Base-by-base conservation (phyloP, 192 early-diverging fungal species). In the Coemansia erecta region DNA sequence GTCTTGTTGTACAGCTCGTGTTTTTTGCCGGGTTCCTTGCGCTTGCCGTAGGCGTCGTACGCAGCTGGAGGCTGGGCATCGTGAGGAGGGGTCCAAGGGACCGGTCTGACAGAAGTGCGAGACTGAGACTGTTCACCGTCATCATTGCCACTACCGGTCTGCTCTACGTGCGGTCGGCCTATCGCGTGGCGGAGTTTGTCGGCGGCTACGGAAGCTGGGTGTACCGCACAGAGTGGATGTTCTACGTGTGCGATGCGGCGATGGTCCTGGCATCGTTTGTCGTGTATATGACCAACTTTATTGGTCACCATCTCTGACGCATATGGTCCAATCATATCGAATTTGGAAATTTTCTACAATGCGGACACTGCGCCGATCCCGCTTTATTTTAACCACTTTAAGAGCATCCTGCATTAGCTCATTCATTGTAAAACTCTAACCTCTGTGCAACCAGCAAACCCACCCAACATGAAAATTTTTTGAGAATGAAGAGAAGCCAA, bases 281-380 rank as follows among this genome's bases (percentile, higher is more conserved):
- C 15, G 8, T 70, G 18, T 80, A 71, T 41, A 63, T 75, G 60
- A 46, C 49, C 49, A 60, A 49, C 15, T 71, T 71, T 57, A 65
- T 71, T 21, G 69, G 69, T 5, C 41, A 71, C 18, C 63, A 65
- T 46, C 60, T 71, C 42, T 31, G 7, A 31, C 7, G 2, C 28
- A 31, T 31, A 31, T 31, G 28, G 28, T 31, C 28, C 28, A 44
- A 44, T 18, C 42, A 44, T 44, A 44, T 8, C 42, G 42, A 2
- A 44, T 44, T 44, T 3, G 4, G 2, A 31, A 31, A 31, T 31
- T 31, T 31, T 31, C n/a, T n/a, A n/a, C 7, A 31, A 31, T 5
- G 28, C 7, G 28, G 28, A 5, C 28, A 31, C 28, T 31, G 28
- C 28, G 28, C 28, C 28, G 28, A 31, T 31, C 28, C 28, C 28